Evolutionary conservation across 2,329 filamentous ascomycete species (phyloP).

Genomic region (Sarocladium brachiariae): DNA sequence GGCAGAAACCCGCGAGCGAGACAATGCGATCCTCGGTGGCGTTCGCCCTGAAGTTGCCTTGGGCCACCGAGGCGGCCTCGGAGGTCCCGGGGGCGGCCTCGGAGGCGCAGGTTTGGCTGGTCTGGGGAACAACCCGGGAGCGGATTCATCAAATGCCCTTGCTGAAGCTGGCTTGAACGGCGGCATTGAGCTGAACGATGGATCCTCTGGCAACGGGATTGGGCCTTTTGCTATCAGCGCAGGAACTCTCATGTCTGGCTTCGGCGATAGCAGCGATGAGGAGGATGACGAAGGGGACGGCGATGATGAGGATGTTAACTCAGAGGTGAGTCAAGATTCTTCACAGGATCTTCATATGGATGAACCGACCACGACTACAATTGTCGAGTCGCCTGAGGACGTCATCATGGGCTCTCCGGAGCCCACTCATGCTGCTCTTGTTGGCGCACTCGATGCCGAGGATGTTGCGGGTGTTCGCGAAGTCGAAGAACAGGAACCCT

Average conservation of each 20-base stretch:
- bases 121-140: constrained; percentile 27
- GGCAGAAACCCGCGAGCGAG: constrained; percentile 86
- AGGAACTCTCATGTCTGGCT: constrained; percentile 76
- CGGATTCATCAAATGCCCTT: constrained; percentile 57
- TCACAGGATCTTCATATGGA: constrained; percentile 4
- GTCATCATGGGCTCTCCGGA: constrained; percentile 26
- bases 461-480: too few relatives aligned
- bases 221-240: constrained; percentile 67
- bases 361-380: constrained; percentile 6
- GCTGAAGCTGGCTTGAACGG: constrained; percentile 77
- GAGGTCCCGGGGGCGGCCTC: constrained; percentile 33
- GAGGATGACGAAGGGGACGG: constrained; percentile 93
- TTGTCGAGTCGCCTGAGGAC: constrained; percentile 22
- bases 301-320: constrained; percentile 67
- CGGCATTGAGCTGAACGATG: constrained; percentile 60
- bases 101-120: constrained; percentile 43
- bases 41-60: constrained; percentile 87
- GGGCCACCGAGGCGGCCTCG: constrained; percentile 63
- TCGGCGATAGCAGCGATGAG: constrained; percentile 91
- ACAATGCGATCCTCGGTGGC: constrained; percentile 96
- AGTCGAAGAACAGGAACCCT: too few relatives aligned
- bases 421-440: constrained; percentile 15
- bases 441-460: too few relatives aligned
- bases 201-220: constrained; percentile 56
- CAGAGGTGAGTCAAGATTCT: constrained; percentile 51